A percentile compares a stretch with the other conserved stretches of the same genome.
Conservation (phyloP, 306 rosid genomes). For the Chamaecrista fasciculata region DNA sequence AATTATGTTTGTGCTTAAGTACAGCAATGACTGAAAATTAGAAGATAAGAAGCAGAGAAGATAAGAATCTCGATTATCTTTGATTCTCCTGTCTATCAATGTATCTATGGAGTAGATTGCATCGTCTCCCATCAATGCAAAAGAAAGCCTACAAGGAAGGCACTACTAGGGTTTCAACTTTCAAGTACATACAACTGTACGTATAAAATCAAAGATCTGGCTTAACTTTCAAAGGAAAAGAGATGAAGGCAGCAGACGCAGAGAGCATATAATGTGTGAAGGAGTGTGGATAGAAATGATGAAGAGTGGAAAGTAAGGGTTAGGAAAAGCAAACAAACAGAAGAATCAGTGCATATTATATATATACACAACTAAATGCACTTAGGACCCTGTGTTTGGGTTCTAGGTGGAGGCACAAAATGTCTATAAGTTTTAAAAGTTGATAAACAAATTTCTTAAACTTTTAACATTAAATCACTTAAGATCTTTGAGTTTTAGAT, state of each 20-base stretch:
- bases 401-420: too few relatives aligned
- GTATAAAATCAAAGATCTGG: conserved; percentile 27
- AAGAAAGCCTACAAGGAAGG: conserved; percentile 37
- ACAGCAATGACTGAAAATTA: background rate
- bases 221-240: conserved; percentile 24
- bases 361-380: too few relatives aligned
- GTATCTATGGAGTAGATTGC: background rate
- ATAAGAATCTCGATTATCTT: background rate
- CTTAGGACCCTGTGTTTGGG: too few relatives aligned
- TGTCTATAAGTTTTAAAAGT: too few relatives aligned
- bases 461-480: too few relatives aligned
- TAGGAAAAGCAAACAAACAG: conserved; percentile 31
- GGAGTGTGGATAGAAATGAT: conserved; percentile 45
- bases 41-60: background rate
- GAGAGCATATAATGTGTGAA: background rate
- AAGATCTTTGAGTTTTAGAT: too few relatives aligned
- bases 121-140: conserved; percentile 31
- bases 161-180: conserved; percentile 37
- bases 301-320: conserved; percentile 36
- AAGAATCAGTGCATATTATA: conserved; percentile 41
- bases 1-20: background rate
- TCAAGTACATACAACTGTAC: conserved; percentile 25
- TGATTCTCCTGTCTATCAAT: background rate
- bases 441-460: too few relatives aligned
- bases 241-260: conserved; percentile 11